Percentiles rank a stretch among this genome's conserved stretches.
Evolutionary conservation across 768 basidiomycete genomes (phyloP).

Genomic region (Mycena rebaudengoi): DNA sequence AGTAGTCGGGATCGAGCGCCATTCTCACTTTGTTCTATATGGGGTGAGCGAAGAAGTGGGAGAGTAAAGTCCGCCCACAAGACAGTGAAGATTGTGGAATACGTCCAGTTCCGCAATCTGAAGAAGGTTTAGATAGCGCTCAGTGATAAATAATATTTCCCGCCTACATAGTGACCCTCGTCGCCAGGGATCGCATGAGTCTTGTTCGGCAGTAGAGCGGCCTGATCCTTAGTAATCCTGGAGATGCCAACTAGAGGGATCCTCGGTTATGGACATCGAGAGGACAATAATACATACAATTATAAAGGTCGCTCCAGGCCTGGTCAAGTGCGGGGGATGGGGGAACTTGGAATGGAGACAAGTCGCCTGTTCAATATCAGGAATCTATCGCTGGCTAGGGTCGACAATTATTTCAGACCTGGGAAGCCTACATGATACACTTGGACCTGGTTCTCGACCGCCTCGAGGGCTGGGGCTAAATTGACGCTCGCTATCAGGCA

Average conservation of each 20-base stretch:
- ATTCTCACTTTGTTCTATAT: conserved; percentile 23
- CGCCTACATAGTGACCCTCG: conserved; percentile 13
- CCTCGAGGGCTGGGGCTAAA: conserved; percentile 16
- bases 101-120: conserved; percentile 24
- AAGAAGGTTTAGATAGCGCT: neutral
- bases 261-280: neutral
- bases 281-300: neutral
- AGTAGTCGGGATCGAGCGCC: conserved; percentile 26
- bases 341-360: conserved; percentile 19
- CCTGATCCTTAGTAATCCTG: conserved; percentile 20
- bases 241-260: conserved; percentile 1
- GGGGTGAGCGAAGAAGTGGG: neutral
- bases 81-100: conserved; percentile 21
- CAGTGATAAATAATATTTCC: neutral
- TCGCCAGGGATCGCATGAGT: conserved; percentile 22
- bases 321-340: conserved; percentile 6
- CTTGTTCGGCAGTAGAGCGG: conserved; percentile 26
- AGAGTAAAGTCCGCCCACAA: neutral
- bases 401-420: neutral
- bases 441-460: conserved; percentile 12
- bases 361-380: conserved; percentile 5
- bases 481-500: neutral
- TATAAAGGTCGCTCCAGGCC: conserved; percentile 21
- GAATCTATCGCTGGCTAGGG: neutral
- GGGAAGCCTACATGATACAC: conserved; percentile 14